A percentile compares a stretch with the other conserved stretches of the same genome.
Evolutionary conservation across 352 stramenopile genomes (phyloP).

Genomic region (Phytophthora multivora): DNA sequence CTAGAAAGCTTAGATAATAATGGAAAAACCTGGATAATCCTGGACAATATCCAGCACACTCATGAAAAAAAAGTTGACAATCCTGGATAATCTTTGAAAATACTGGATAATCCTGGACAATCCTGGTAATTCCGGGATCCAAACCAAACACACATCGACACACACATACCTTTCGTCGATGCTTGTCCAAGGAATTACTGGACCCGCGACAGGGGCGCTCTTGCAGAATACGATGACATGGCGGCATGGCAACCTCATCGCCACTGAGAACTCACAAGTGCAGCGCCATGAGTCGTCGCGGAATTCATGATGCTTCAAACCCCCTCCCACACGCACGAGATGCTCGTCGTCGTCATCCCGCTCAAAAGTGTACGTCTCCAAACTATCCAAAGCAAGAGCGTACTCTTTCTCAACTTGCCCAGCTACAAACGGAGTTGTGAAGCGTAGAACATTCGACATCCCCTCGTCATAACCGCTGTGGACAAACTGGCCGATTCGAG

Average conservation of each 20-base stretch:
- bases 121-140: neutral
- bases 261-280: neutral
- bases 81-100: too few relatives aligned
- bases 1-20: too few relatives aligned
- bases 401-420: slow-evolving; percentile 17
- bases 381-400: neutral
- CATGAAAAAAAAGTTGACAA: too few relatives aligned
- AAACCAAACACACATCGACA: too few relatives aligned
- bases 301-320: neutral
- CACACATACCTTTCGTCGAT: slow-evolving; percentile 11
- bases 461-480: slow-evolving; percentile 29
- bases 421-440: slow-evolving; percentile 28
- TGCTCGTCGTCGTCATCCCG: neutral
- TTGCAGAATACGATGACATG: slow-evolving; percentile 25
- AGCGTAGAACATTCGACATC: slow-evolving; percentile 20
- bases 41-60: too few relatives aligned
- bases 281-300: slow-evolving; percentile 7
- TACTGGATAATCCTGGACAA: neutral
- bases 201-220: neutral
- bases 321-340: neutral
- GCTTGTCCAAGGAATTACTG: slow-evolving; percentile 10
- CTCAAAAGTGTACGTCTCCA: neutral
- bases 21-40: too few relatives aligned
- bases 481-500: neutral
- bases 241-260: slow-evolving; percentile 10